Evolutionary conservation across 805 yeast species (phyloP).

Genomic region (Yamadazyma ubonensis): DNA sequence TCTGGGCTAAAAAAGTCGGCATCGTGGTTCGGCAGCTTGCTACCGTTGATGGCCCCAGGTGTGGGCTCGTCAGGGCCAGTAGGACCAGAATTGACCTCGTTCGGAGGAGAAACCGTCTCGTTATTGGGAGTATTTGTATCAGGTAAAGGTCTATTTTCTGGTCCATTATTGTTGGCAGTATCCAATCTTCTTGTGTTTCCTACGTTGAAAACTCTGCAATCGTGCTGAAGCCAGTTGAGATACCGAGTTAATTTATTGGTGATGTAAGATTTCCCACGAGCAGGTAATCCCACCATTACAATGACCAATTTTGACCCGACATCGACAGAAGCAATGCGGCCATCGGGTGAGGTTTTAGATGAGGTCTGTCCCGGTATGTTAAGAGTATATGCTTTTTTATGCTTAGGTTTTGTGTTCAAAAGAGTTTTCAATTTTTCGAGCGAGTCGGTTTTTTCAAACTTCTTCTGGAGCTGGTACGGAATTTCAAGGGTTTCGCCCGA

Average conservation of each 20-base stretch:
- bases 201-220: conserved; percentile 87
- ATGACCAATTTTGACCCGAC: conserved; percentile 83
- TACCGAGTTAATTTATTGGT: conserved; percentile 89
- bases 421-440: conserved; percentile 38
- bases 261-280: conserved; percentile 90
- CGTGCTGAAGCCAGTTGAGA: conserved; percentile 91
- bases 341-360: conserved; percentile 76
- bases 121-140: conserved; percentile 39
- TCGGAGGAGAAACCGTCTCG: conserved; percentile 21
- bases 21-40: conserved; percentile 44
- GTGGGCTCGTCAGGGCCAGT: background rate
- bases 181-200: conserved; percentile 90
- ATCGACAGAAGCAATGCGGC: conserved; percentile 60
- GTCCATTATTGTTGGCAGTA: conserved; percentile 58
- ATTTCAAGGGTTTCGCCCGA: conserved; percentile 26
- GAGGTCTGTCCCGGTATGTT: conserved; percentile 92
- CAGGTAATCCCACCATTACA: conserved; percentile 96
- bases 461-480: conserved; percentile 33
- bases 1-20: conserved; percentile 87
- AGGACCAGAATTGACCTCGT: background rate
- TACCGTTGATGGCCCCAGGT: conserved; percentile 5
- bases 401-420: conserved; percentile 36
- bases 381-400: conserved; percentile 72
- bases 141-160: conserved; percentile 61
- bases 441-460: conserved; percentile 42